phyloP scores from a whole-genome alignment of 2,329 filamentous ascomycete genomes.

The Sclerotinia glacialis region DNA sequence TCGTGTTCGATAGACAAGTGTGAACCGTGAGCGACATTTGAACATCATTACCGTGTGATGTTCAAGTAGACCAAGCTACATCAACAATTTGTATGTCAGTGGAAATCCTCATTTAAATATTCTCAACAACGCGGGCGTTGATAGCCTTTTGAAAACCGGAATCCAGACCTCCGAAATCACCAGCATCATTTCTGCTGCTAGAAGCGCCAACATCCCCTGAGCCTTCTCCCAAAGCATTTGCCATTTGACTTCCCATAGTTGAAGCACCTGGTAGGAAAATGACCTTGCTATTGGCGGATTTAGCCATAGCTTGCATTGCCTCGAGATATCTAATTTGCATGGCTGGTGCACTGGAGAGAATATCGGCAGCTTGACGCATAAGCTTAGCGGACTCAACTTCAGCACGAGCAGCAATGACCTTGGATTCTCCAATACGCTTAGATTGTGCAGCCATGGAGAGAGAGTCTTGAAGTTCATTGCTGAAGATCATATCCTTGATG shows the following conservation, averaged over 20 bases:
- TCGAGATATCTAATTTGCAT: conserved; percentile 99
- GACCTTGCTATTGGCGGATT: conserved; percentile 83
- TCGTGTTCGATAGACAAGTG: background rate
- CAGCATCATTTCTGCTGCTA: conserved; percentile 41
- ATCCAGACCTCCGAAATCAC: conserved; percentile 54
- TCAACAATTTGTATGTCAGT: conserved; percentile 31
- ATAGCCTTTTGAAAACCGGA: conserved; percentile 73
- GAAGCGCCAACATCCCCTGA: conserved; percentile 46
- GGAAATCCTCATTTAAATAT: conserved; percentile 58
- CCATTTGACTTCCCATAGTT: conserved; percentile 58
- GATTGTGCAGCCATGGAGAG: conserved; percentile 97
- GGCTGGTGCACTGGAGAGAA: conserved; percentile 83
- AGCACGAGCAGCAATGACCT: conserved; percentile 94
- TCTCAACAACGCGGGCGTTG: conserved; percentile 78
- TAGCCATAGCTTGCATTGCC: conserved; percentile 98
- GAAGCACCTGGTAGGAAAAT: conserved; percentile 69
- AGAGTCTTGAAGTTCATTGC: conserved; percentile 89
- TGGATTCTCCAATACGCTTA: conserved; percentile 97
- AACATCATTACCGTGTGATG: background rate
- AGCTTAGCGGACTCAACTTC: conserved; percentile 96
- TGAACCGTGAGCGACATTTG: background rate
- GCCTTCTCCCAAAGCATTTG: conserved; percentile 53
- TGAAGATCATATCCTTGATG: conserved; percentile 99
- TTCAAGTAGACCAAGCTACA: conserved; percentile 38
- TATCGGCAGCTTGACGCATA: conserved; percentile 91